phyloP scores from a whole-genome alignment of 202 grass and related monocot genomes.

The Setaria viridis region DNA sequence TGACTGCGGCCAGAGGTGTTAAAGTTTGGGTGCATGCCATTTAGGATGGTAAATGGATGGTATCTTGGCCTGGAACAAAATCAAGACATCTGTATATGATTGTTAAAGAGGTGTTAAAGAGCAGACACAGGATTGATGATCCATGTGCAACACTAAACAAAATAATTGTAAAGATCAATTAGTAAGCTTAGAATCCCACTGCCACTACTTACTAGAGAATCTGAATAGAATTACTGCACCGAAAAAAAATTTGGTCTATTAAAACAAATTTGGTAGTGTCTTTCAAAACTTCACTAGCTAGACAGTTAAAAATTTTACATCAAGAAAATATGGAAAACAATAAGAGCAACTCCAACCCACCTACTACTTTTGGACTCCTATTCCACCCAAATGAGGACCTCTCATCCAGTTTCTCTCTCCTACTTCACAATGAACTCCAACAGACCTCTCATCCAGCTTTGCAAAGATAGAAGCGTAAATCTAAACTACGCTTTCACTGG shows the following conservation, averaged over 20 bases:
- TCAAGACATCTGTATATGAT: slow-evolving; percentile 2
- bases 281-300: slow-evolving; percentile 29
- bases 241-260: slow-evolving; percentile 3
- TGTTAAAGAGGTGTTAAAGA: too few species aligned
- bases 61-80: not conserved
- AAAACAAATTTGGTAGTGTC: slow-evolving; percentile 8
- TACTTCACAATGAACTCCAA: too few species aligned
- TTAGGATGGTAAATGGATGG: not conserved
- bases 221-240: slow-evolving; percentile 14
- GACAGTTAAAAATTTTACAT: not conserved
- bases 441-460: too few species aligned
- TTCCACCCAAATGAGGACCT: too few species aligned
- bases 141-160: slow-evolving; percentile 11
- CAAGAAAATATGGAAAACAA: slow-evolving; percentile 18
- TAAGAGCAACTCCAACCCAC: too few species aligned
- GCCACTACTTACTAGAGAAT: not conserved
- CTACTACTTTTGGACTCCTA: too few species aligned
- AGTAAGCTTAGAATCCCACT: not conserved
- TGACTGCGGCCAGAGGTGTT: not conserved
- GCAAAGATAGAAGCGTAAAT: too few species aligned
- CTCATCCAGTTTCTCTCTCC: too few species aligned
- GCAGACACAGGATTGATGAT: not conserved
- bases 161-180: slow-evolving; percentile 19
- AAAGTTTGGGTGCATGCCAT: slow-evolving; percentile 5
- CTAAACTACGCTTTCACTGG: too few species aligned